Evolutionary conservation across 2,329 filamentous ascomycete species (phyloP).

Genomic region (Cryphonectria japonica): DNA sequence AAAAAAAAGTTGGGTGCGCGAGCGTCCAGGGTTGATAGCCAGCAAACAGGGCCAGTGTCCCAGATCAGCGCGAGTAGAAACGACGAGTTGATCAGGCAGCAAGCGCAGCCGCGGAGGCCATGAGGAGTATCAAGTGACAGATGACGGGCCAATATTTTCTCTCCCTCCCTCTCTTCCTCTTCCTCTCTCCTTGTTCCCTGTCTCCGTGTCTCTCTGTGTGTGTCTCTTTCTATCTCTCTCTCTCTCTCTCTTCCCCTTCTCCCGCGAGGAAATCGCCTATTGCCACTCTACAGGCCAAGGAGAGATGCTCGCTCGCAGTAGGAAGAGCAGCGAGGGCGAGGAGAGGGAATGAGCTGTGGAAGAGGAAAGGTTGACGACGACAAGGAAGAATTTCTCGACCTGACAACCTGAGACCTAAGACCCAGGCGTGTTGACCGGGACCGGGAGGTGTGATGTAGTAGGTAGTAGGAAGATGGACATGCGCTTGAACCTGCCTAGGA

Average conservation of each 20-base stretch:
- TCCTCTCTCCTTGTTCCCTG: neutral
- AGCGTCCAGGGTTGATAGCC: neutral
- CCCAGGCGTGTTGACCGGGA: slow-evolving; percentile 22
- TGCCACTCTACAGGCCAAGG: slow-evolving; percentile 19
- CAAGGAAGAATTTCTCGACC: slow-evolving; percentile 24
- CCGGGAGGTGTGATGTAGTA: slow-evolving; percentile 17
- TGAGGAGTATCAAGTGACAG: slow-evolving; percentile 13
- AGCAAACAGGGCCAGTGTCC: slow-evolving; percentile 25
- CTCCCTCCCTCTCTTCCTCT: neutral
- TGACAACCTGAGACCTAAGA: slow-evolving; percentile 24
- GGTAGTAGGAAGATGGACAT: slow-evolving; percentile 22
- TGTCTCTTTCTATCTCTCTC: neutral
- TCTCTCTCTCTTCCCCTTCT: neutral
- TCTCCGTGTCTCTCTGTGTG: neutral
- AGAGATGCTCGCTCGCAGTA: slow-evolving; percentile 24
- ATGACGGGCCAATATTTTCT: neutral
- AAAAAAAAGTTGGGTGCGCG: slow-evolving; percentile 17
- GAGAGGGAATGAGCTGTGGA: slow-evolving; percentile 13
- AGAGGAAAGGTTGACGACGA: slow-evolving; percentile 20
- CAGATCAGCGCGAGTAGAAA: slow-evolving; percentile 24
- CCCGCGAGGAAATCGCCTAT: neutral
- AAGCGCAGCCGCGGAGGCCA: slow-evolving; percentile 39
- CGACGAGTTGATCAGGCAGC: slow-evolving; percentile 41
- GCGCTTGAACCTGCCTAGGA: slow-evolving; percentile 22
- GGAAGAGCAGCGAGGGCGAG: slow-evolving; percentile 16